Base-by-base conservation (phyloP, 768 basidiomycete species). In the Trametes villosa region DNA sequence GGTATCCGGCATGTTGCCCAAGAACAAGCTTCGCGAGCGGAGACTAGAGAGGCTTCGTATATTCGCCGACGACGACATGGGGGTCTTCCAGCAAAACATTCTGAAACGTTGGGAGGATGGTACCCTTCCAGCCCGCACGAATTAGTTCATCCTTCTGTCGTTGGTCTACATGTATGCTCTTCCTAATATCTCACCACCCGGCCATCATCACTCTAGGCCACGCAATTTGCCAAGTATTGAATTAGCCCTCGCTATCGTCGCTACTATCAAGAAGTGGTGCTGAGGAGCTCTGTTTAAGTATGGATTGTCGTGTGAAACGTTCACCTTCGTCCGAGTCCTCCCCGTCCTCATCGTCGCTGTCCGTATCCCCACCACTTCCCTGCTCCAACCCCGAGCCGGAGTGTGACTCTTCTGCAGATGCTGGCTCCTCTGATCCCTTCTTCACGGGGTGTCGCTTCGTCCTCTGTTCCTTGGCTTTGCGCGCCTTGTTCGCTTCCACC, bases 1-100 rank as follows among this genome's bases (percentile, higher is more conserved):
- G 4, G 97, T 99, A 4, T 91, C 96, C 12, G 94, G 96, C 68
- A 99, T 99, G 97, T 81, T 99, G 55, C 97, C 96, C 33, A 99
- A 98, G 77, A 99, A 99, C 80, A 96, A 91, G 64, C 86, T 97
- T 62, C 86, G 97, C 26, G 92, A 96, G 47, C 82, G 92, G 46
- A 84, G 97, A 34, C 75, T 99, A 49, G 93, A 92, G 59, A 80
- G 97, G 56, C 80, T 99, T 49, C 89, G 91, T 62, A 91, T 98
- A 65, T 98, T 96, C 70, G 85, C 91, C 40, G 91, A 84, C 11
- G 77, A 86, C 51, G 84, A 91, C 63, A 88, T 89, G 81, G 91
- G 91, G 24, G 85, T 87, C 13, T 82, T 93, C 61, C 84, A 85
- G 57, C 81, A 79, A 12, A 96, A 96, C 70, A 79, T 95, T 60